A percentile compares a stretch with the other conserved stretches of the same genome.
Conservation (phyloP, 2,329 filamentous ascomycete species). For the Fusarium circinatum region DNA sequence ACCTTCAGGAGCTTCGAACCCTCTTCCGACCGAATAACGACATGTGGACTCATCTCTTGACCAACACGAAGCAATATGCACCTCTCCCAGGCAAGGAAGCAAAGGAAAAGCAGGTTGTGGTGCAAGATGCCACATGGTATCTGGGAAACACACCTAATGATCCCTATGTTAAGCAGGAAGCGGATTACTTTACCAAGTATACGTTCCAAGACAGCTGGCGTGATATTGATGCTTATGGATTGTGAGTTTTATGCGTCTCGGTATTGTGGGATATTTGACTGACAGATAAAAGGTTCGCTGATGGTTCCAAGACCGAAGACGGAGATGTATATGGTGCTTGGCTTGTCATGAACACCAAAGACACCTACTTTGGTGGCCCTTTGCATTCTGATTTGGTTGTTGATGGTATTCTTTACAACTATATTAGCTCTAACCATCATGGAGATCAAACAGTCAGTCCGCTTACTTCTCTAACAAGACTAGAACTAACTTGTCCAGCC, state of each 20-base stretch:
- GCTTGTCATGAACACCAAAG: slow-evolving; percentile 72
- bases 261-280: not conserved
- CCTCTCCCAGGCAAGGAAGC: slow-evolving; percentile 54
- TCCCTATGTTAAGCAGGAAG: slow-evolving; percentile 64
- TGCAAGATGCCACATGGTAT: slow-evolving; percentile 74
- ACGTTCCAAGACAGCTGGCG: slow-evolving; percentile 69
- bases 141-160: slow-evolving; percentile 64
- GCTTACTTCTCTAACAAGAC: accelerated
- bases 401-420: slow-evolving; percentile 74
- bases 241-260: slow-evolving; percentile 38
- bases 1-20: slow-evolving; percentile 69
- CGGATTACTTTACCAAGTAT: slow-evolving; percentile 75
- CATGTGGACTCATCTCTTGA: slow-evolving; percentile 71
- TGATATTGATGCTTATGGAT: slow-evolving; percentile 66
- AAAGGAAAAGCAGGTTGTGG: slow-evolving; percentile 56
- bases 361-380: slow-evolving; percentile 71
- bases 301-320: slow-evolving; percentile 55
- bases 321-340: slow-evolving; percentile 67
- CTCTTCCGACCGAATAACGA: slow-evolving; percentile 68
- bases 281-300: slow-evolving; percentile 44
- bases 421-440: slow-evolving; percentile 70
- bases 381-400: slow-evolving; percentile 71
- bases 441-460: slow-evolving; percentile 61
- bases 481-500: slow-evolving; percentile 48
- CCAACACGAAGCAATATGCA: slow-evolving; percentile 64